A percentile compares a stretch with the other conserved stretches of the same genome.
phyloP scores from a whole-genome alignment of 192 early-diverging fungal genomes.

The Chytriomyces sp. region DNA sequence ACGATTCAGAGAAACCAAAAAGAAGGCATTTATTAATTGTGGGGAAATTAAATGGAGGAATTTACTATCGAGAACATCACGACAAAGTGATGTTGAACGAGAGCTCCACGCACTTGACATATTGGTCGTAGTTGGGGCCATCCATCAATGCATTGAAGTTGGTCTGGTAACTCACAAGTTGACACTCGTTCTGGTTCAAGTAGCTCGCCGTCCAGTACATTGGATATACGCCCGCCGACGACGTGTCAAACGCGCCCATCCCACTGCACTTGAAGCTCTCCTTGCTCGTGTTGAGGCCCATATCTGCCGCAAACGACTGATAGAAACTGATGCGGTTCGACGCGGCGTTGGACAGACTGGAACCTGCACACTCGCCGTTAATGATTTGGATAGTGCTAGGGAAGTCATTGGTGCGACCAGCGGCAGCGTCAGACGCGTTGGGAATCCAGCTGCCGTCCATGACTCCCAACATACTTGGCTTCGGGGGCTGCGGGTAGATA shows the following conservation, averaged over 20 bases:
- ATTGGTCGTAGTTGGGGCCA: slow-evolving; percentile 15
- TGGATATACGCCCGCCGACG: background rate
- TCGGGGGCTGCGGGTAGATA: slow-evolving; percentile 23
- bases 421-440: slow-evolving; percentile 14
- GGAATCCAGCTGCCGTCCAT: slow-evolving; percentile 20
- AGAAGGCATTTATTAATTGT: no score
- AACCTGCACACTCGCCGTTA: slow-evolving; percentile 23
- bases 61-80: no score
- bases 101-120: slow-evolving; percentile 23
- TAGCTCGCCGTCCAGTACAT: slow-evolving; percentile 10
- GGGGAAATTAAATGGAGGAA: no score
- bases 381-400: slow-evolving; percentile 30
- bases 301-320: slow-evolving; percentile 1
- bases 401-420: slow-evolving; percentile 12
- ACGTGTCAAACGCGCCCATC: slow-evolving; percentile 1
- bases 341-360: background rate
- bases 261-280: slow-evolving; percentile 14
- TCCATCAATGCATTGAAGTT: slow-evolving; percentile 29
- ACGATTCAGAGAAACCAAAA: no score
- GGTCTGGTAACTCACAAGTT: slow-evolving; percentile 25
- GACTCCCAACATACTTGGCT: slow-evolving; percentile 26
- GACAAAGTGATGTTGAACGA: background rate
- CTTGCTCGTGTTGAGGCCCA: background rate
- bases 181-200: slow-evolving; percentile 5
- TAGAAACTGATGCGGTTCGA: slow-evolving; percentile 11